Evolutionary conservation across 2,329 filamentous ascomycete genomes (phyloP).

Genomic region (Exophiala spinifera): DNA sequence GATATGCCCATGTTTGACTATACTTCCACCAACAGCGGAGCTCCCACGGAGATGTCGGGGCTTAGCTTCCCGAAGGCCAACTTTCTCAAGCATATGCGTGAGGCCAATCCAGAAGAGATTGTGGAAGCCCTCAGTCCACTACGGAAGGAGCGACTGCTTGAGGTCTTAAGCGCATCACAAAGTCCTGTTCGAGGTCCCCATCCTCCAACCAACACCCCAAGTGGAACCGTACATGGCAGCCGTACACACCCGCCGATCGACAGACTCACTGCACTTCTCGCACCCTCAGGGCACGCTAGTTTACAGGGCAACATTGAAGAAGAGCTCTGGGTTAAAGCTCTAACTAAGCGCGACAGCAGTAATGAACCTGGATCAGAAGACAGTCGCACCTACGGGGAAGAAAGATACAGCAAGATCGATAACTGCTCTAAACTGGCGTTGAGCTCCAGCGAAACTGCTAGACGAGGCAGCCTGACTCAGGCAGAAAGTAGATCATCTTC

Average conservation of each 20-base stretch:
- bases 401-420: slow-evolving; percentile 3
- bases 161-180: slow-evolving; percentile 39
- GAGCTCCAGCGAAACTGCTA: neutral
- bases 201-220: slow-evolving; percentile 22
- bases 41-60: slow-evolving; percentile 41
- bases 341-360: slow-evolving; percentile 8
- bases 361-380: slow-evolving; percentile 9
- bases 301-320: neutral
- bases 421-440: slow-evolving; percentile 9
- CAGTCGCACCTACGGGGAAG: slow-evolving; percentile 2
- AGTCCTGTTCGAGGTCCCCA: slow-evolving; percentile 19
- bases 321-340: neutral
- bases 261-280: neutral
- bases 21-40: slow-evolving; percentile 40
- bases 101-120: slow-evolving; percentile 37
- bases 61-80: slow-evolving; percentile 34
- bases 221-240: slow-evolving; percentile 5
- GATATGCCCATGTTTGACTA: slow-evolving; percentile 52
- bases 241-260: slow-evolving; percentile 2
- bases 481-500: slow-evolving; percentile 9
- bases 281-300: neutral
- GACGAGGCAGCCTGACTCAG: neutral
- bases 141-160: slow-evolving; percentile 30
- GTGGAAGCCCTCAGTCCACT: slow-evolving; percentile 22
- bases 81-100: slow-evolving; percentile 39